Percentiles rank a stretch among this genome's conserved stretches.
Conservation (phyloP, 2,329 filamentous ascomycete species). For the Leptoxyphium fumago region DNA sequence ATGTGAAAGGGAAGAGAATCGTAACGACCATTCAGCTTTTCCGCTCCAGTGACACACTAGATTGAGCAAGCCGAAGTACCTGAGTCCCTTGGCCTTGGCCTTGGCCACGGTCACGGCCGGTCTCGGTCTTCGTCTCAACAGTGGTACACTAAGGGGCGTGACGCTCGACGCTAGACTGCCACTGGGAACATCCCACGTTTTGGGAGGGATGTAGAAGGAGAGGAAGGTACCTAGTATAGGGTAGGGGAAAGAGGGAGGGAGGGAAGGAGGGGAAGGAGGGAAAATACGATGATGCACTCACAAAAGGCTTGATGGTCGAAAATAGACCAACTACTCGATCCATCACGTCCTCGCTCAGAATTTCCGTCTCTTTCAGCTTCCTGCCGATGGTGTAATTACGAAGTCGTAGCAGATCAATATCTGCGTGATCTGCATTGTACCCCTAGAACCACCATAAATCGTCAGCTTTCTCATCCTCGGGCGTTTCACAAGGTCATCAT, state of each 20-base stretch:
- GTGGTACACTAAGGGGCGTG: no score
- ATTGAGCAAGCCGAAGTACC: no score
- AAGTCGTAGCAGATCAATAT: slow-evolving; percentile 69
- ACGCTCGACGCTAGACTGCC: no score
- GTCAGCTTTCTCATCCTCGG: no score
- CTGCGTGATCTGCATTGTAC: slow-evolving; percentile 56
- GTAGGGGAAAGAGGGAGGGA: not conserved
- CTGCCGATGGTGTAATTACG: slow-evolving; percentile 62
- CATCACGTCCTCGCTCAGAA: slow-evolving; percentile 48
- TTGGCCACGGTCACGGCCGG: no score
- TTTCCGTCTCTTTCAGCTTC: slow-evolving; percentile 49
- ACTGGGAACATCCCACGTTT: not conserved
- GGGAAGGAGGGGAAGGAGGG: not conserved
- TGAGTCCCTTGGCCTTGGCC: no score
- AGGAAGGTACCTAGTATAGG: not conserved
- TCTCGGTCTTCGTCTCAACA: no score
- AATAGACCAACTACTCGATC: slow-evolving; percentile 51
- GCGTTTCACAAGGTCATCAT: no score
- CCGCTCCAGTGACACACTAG: no score
- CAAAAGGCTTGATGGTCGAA: slow-evolving; percentile 59
- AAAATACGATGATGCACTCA: slow-evolving; percentile 36
- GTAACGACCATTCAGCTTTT: no score
- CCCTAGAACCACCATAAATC: slow-evolving; percentile 36
- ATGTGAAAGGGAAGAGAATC: no score
- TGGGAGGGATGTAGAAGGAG: not conserved